Base-by-base conservation (phyloP, 257 asterid species). In the Plantago major region DNA sequence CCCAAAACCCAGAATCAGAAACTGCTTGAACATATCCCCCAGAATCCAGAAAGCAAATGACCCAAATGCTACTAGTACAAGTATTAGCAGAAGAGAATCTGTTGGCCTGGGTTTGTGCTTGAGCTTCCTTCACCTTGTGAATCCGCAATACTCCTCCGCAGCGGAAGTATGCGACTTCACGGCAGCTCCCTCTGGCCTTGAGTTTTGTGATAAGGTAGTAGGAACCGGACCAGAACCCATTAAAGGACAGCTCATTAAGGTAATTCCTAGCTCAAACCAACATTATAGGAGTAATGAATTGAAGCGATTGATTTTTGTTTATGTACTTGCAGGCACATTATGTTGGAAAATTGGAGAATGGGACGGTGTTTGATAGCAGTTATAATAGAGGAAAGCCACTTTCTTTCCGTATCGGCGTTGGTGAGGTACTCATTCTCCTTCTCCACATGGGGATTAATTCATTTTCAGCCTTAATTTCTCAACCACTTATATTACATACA, bases 311-410 rank as follows among this genome's bases (percentile, higher is more conserved):
- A n/a, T n/a, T n/a, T n/a, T n/a, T n/a, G n/a, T n/a, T n/a, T n/a
- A n/a, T n/a, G n/a, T n/a, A n/a, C n/a, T n/a, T n/a, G 67, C 86
- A 90, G 97, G 96, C 96, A 63, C 98, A 88, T 77, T 91, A 91
- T 64, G 68, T 77, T 3, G 96, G 98, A 47, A 91, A 76, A 55
- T 63, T 88, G 74, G 84, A 79, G 70, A 74, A 88, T 58, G 98
- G 98, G 16, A 84, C 75, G 67, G 92, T 91, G 22, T 91, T 91
- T 37, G 98, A 91, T 48, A 91, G 98, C 88, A 91, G 98, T 76
- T 88, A 88, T 72, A 81, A 77, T 40, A 72, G 98, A n/a, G 96
- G 98, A 55, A 88, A 91, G 81, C 95, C 96, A 30, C 92, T 91
- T 28, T 69, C 95, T 8, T 88, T 91, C 71, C 96, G 89, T 9